Base-by-base conservation (phyloP, 106 monocot species). In the Allium cepa region DNA sequence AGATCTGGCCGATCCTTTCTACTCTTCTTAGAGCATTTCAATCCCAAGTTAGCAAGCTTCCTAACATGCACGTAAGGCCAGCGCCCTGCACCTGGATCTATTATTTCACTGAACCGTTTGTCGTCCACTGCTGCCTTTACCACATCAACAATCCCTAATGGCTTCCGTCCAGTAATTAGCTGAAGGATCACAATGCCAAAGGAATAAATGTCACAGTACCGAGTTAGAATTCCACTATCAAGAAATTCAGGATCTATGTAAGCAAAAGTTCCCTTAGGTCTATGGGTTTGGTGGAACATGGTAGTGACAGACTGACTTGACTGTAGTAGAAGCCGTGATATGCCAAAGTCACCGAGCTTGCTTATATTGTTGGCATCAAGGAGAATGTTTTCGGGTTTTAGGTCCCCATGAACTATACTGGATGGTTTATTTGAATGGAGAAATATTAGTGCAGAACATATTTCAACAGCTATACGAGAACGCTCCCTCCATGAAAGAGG, bases 341-440 rank as follows among this genome's bases (percentile, higher is more conserved):
- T 70, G 49, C 84, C 84, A 58, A 84, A 77, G 50, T 80, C 80
- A 18, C 84, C 36, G 22, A 84, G 69, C 71, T 84, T 84, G 49
- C 80, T 80, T n/a, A 80, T 62, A 16, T 80, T 69, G 57, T 84
- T 83, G 12, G 75, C 66, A 64, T 83, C 79, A 17, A 83, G 79
- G 18, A 83, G 79, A n/a, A 83, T 79, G 62, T 79, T 83, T 49
- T 57, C 72, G 10, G 83, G 79, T 63, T 69, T 79, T 12, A 83
- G 79, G 49, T 79, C 79, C 11, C 83, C 83, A 53, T 83, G 83
- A 71, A 83, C 75, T 1, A 83, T 67, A 17, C 73, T 55, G 17
- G 77, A 73, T 46, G 84, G 84, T 46, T 80, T 80, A 65, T 70
- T 70, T 2, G 84, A 84, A 58, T 84, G 84, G 47, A 84, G 80